Conservation (phyloP, 306 rosid species). For the Lathyrus aphaca region DNA sequence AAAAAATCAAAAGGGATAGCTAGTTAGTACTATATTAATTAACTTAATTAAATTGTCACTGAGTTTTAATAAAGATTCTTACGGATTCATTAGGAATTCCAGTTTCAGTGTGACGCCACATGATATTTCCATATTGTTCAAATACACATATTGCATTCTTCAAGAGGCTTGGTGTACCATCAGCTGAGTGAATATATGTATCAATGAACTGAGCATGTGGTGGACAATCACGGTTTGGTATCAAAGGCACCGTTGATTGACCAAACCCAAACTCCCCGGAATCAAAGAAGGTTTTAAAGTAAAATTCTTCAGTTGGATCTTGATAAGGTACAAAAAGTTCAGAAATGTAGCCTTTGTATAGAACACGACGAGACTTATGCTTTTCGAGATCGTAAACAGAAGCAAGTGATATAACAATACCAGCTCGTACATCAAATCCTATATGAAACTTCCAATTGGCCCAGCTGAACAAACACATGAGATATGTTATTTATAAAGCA, state of each 20-base stretch:
- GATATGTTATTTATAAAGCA: neutral
- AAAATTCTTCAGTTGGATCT: constrained; percentile 51
- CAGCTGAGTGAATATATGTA: neutral
- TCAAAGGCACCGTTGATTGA: constrained; percentile 40
- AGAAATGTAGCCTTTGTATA: constrained; percentile 48
- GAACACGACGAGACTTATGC: constrained; percentile 40
- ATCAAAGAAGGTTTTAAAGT: constrained; percentile 47
- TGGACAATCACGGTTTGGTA: constrained; percentile 44
- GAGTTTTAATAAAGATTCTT: neutral
- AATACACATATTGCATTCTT: constrained; percentile 43
- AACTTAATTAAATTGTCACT: neutral
- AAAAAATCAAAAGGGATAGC: neutral
- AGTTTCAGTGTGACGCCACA: constrained; percentile 50
- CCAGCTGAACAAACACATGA: constrained; percentile 40
- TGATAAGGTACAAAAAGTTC: constrained; percentile 53
- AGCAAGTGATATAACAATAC: constrained; percentile 36
- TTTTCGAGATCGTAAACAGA: constrained; percentile 45
- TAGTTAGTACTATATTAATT: neutral
- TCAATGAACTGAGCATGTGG: constrained; percentile 41
- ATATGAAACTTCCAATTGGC: constrained; percentile 58
- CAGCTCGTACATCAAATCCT: constrained; percentile 46
- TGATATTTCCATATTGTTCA: constrained; percentile 42
- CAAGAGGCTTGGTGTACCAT: constrained; percentile 27
- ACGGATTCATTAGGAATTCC: constrained; percentile 40
- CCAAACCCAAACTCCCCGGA: constrained; percentile 54